Evolutionary conservation across 2,329 filamentous ascomycete species (phyloP), one percentile per base, ranked within the genome.

Genomic region (Aschersonia sp.): DNA sequence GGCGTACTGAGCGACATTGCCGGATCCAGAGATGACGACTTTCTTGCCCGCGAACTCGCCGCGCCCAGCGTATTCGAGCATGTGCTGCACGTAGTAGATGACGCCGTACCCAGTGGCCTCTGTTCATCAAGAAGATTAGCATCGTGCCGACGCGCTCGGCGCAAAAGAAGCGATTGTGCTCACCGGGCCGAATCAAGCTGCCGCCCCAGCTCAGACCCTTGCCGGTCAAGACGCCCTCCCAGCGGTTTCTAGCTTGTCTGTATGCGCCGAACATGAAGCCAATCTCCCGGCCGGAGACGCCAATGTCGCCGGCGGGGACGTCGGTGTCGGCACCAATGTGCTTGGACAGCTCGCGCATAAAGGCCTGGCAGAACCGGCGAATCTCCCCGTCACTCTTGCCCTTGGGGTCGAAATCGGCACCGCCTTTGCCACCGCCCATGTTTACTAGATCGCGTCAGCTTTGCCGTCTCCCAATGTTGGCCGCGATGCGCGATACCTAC

Each of bases 321-420:
- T 97, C 92, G 44, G 87, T 95, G 68, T 95, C 85, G 56, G 87
- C 87, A 58, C 92, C 88, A 64, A 97, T 97, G 78, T 97, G 89
- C 72, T 87, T 88, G 74, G 77, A 84, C 53, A 98, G 80, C 75
- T 95, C 87, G 58, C 81, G 82, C 92, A 97, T 97, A 76, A 97
- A 98, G 50, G 88, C 72, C 55, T 84, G 81, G 74, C 90, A 97
- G 79, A 98, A 97, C 64, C 87, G 86, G 62, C 92, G 86, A 72
- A 97, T 97, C 78, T 97, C 92, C 66, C 81, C 85, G 71, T 98
- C 89, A 48, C 83, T 85, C 79, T 95, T 97, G 73, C 88, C 89
- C 80, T 97, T 98, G 67, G 92, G 92, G 71, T 97, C 88, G 67
- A 98, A 97, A 75, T 97, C 92, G 66, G 90, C 83, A 61, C 92